Base-by-base conservation (phyloP, 179 eudicot genomes). In the Amaranthus tricolor region DNA sequence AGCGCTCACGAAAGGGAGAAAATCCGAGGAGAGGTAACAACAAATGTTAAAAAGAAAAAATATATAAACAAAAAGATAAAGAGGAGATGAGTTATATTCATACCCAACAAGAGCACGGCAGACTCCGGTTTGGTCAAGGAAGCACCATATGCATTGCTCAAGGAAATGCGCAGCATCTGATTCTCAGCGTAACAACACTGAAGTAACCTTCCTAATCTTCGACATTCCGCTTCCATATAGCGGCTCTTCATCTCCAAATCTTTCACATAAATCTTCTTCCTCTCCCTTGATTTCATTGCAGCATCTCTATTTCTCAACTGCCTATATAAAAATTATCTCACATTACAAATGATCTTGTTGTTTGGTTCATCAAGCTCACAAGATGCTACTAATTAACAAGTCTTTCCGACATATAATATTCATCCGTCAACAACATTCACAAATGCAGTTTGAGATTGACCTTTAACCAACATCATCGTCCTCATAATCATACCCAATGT, bases 61-160 rank as follows among this genome's bases (percentile, higher is more conserved):
- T 62, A 7, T 62, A 45, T 24, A 16, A 17, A 61, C 2, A 66
- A 9, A 59, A 1, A 54, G 20, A 24, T 9, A 31, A 21, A 52
- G 8, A 6, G 7, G 15, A 14, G 8, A 40, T 9, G 19, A 45
- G 65, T 31, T 31, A n/a, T 54, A 60, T 11, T 55, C 88, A 79
- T 85, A 90, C 97, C 96, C 92, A 86, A 80, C 81, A 87, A 85
- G 96, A 92, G 98, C 91, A 94, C 98, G 76, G 98, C 98, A 94
- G 98, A 92, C 97, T 92, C 97, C 92, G 89, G 92, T 85, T 82
- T 92, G 90, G 97, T 63, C 87, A 81, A 70, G 85, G 91, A 79
- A 82, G 85, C 86, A 87, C 84, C 90, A 84, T 73, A 85, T 63
- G 86, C 88, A 82, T 72, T 79, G 57, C 78, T 82, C 85, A 92